phyloP scores from a whole-genome alignment of 2,329 filamentous ascomycete genomes.

The Aureobasidium sp. region DNA sequence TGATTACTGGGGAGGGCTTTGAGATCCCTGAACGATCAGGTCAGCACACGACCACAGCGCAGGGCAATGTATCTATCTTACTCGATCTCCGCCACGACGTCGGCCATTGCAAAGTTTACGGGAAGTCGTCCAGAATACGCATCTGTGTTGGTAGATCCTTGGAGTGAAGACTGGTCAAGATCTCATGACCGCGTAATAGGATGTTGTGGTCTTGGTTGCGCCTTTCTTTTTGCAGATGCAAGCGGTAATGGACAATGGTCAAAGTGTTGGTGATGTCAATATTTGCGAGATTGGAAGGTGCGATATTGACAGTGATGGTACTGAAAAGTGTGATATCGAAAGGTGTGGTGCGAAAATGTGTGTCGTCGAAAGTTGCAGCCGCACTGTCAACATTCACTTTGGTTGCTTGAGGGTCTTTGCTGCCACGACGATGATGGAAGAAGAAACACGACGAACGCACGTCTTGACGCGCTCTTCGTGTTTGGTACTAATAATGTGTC shows the following conservation, averaged over 20 bases:
- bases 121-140: background rate
- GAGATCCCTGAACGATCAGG: background rate
- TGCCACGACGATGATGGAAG: background rate
- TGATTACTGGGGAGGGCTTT: constrained; percentile 28
- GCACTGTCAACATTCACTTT: background rate
- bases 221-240: background rate
- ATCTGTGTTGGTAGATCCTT: background rate
- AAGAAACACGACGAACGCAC: background rate
- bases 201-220: background rate
- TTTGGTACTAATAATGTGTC: constrained; percentile 5
- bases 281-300: no score
- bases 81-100: constrained; percentile 8
- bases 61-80: background rate
- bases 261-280: background rate
- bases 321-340: background rate
- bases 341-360: background rate
- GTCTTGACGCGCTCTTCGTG: constrained; percentile 4
- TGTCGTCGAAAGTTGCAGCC: background rate
- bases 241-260: background rate
- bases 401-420: background rate
- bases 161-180: background rate
- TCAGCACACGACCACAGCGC: background rate
- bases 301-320: background rate
- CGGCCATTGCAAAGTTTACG: background rate
- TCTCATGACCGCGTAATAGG: background rate